phyloP scores from a whole-genome alignment of 2,329 filamentous ascomycete genomes.

The Mycosphaerella sp. region DNA sequence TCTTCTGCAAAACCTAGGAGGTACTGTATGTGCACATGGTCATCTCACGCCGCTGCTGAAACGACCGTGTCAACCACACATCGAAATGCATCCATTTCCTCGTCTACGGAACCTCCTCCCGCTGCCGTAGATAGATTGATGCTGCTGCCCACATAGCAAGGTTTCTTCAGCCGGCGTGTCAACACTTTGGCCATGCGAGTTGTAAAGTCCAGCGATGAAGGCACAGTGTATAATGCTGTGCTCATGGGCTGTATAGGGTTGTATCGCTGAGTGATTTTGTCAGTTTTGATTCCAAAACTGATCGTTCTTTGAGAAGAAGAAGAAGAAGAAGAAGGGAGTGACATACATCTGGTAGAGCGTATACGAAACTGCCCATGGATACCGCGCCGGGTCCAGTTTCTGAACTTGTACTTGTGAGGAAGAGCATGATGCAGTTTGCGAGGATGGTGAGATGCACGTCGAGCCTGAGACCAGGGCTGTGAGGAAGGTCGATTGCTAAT shows the following conservation, averaged over 20 bases:
- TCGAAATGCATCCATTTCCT: constrained; percentile 86
- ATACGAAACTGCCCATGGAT: constrained; percentile 80
- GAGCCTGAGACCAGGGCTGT: constrained; percentile 50
- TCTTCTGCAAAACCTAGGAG: not conserved
- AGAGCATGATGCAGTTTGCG: constrained; percentile 48
- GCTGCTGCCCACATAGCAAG: constrained; percentile 87
- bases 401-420: constrained; percentile 50
- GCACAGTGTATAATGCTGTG: constrained; percentile 70
- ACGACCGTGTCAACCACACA: constrained; percentile 65
- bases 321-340: no score
- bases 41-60: constrained; percentile 23
- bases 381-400: constrained; percentile 40
- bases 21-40: not conserved
- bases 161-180: constrained; percentile 62
- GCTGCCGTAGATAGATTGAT: constrained; percentile 68
- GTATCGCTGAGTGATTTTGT: constrained; percentile 29
- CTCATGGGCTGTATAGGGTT: constrained; percentile 57
- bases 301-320: no score
- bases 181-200: constrained; percentile 77
- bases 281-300: no score
- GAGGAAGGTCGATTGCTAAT: constrained; percentile 53
- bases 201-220: constrained; percentile 77
- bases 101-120: constrained; percentile 75
- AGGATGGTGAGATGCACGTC: constrained; percentile 54
- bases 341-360: constrained; percentile 80